These are phyloP conservation scores for Begonia masoniana DNA, from an alignment of 306 rosid species.

Conservation along the genomic window DNA sequence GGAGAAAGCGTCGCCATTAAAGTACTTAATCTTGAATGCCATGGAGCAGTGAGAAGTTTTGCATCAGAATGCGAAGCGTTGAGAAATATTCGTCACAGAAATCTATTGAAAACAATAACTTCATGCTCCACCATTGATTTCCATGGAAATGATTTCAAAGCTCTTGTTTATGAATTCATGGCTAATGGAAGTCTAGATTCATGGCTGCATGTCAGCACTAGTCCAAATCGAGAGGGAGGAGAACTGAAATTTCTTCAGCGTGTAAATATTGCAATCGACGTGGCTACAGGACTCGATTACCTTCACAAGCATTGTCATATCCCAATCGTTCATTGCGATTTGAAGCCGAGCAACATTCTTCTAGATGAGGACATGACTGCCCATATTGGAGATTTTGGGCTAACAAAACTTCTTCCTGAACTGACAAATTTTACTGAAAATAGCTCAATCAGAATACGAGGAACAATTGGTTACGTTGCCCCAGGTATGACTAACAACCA, in stretches of 20 bases:
- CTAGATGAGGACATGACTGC: conserved; percentile 42
- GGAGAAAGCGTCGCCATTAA: conserved; percentile 17
- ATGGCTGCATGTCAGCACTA: conserved; percentile 1
- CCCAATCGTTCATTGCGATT: conserved; percentile 30
- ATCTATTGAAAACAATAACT: conserved; percentile 22
- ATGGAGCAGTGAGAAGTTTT: conserved; percentile 2
- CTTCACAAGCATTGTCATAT: conserved; percentile 51
- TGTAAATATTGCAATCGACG: conserved; percentile 12
- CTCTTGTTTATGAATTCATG: conserved; percentile 13
- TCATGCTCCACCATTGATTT: conserved; percentile 21
- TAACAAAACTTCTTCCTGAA: conserved; percentile 44
- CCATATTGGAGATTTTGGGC: conserved; percentile 68
- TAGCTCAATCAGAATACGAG: conserved; percentile 33
- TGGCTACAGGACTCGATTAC: conserved; percentile 51
- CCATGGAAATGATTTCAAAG: conserved; percentile 27
- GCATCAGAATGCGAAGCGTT: conserved; percentile 7
- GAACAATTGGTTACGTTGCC: conserved; percentile 77
- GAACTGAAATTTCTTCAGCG: conserved; percentile 45
- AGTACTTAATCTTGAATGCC: conserved; percentile 10
- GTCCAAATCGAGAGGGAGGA: conserved; percentile 18
- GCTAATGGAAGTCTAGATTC: not conserved
- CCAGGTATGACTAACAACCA: conserved; percentile 36
- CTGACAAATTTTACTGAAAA: conserved; percentile 19
- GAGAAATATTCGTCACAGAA: conserved; percentile 19
- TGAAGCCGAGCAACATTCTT: too few species aligned